A percentile compares a stretch with the other conserved stretches of the same genome.
Evolutionary conservation across 352 stramenopile species (phyloP).

Genomic region (Globisporangium nunn): DNA sequence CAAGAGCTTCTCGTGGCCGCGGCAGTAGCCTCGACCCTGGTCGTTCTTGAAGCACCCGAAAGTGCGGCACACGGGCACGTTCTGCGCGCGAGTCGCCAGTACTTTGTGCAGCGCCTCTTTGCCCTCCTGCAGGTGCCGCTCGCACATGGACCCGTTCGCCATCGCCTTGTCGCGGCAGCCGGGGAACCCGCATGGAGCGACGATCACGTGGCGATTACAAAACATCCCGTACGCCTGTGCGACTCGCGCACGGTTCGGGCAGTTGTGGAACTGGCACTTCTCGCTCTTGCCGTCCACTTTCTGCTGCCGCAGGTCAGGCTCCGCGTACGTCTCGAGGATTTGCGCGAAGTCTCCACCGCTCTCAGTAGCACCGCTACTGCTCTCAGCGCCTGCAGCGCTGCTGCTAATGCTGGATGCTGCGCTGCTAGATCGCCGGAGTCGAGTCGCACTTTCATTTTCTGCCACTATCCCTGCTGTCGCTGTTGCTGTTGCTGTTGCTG

Average conservation of each 20-base stretch:
- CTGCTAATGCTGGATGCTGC: slow-evolving; percentile 3
- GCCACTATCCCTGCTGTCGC: background rate
- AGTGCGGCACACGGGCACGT: slow-evolving; percentile 68
- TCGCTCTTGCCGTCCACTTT: slow-evolving; percentile 63
- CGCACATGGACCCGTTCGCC: slow-evolving; percentile 56
- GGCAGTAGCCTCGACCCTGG: slow-evolving; percentile 78
- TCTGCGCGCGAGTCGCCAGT: slow-evolving; percentile 53
- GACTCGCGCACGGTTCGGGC: slow-evolving; percentile 70
- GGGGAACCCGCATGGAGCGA: slow-evolving; percentile 80
- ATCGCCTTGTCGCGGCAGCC: slow-evolving; percentile 73
- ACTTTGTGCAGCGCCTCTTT: slow-evolving; percentile 70
- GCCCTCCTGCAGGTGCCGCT: slow-evolving; percentile 55
- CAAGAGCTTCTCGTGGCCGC: slow-evolving; percentile 79
- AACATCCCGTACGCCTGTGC: slow-evolving; percentile 75
- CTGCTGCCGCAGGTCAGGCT: slow-evolving; percentile 40
- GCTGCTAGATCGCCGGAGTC: slow-evolving; percentile 6
- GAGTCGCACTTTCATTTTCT: background rate
- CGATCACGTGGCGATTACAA: slow-evolving; percentile 84
- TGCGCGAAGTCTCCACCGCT: slow-evolving; percentile 32
- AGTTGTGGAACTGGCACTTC: slow-evolving; percentile 70
- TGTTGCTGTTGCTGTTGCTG: background rate
- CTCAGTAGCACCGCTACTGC: slow-evolving; percentile 7
- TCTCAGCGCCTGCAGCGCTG: background rate
- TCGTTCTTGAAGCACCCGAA: slow-evolving; percentile 86
- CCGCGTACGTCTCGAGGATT: slow-evolving; percentile 31